Evolutionary conservation across 129 eudicot genomes (phyloP).

Genomic region (Centella asiatica): DNA sequence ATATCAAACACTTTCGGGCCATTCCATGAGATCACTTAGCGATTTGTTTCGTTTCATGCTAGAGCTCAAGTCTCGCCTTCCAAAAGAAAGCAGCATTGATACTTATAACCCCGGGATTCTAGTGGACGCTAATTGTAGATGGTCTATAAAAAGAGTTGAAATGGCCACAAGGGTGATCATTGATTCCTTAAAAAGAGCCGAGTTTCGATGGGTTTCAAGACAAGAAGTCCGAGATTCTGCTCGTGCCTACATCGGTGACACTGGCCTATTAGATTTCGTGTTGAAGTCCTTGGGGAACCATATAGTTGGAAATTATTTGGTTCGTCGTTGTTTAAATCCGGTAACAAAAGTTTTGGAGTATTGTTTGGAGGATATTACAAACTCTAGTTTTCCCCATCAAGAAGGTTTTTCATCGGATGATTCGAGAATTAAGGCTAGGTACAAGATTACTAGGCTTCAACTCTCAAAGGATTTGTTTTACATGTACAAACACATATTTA

Average conservation of each 20-base stretch:
- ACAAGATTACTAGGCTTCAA: slow-evolving; percentile 53
- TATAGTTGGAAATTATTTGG: slow-evolving; percentile 79
- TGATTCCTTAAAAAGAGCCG: slow-evolving; percentile 71
- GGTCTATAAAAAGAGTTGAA: slow-evolving; percentile 97
- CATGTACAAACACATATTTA: slow-evolving; percentile 47
- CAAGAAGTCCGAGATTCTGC: slow-evolving; percentile 96
- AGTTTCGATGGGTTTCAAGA: slow-evolving; percentile 81
- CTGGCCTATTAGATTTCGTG: slow-evolving; percentile 87
- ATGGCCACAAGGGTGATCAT: slow-evolving; percentile 92
- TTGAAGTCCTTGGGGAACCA: slow-evolving; percentile 92
- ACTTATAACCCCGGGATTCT: slow-evolving; percentile 46
- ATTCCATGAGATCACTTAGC: slow-evolving; percentile 55
- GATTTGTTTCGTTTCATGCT: slow-evolving; percentile 77
- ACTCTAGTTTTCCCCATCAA: slow-evolving; percentile 31
- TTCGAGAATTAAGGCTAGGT: slow-evolving; percentile 26
- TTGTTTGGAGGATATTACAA: slow-evolving; percentile 72
- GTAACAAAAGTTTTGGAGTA: slow-evolving; percentile 92
- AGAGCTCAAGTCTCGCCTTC: slow-evolving; percentile 57
- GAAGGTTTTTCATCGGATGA: slow-evolving; percentile 31
- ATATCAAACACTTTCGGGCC: slow-evolving; percentile 69
- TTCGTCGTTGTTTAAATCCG: slow-evolving; percentile 79
- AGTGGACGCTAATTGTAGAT: slow-evolving; percentile 70
- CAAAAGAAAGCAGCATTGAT: slow-evolving; percentile 38
- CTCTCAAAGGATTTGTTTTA: slow-evolving; percentile 58
- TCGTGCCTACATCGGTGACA: slow-evolving; percentile 90